These are phyloP conservation scores for Phoma sp. DNA, from an alignment of 2,329 filamentous ascomycete species.

Conservation along the genomic window DNA sequence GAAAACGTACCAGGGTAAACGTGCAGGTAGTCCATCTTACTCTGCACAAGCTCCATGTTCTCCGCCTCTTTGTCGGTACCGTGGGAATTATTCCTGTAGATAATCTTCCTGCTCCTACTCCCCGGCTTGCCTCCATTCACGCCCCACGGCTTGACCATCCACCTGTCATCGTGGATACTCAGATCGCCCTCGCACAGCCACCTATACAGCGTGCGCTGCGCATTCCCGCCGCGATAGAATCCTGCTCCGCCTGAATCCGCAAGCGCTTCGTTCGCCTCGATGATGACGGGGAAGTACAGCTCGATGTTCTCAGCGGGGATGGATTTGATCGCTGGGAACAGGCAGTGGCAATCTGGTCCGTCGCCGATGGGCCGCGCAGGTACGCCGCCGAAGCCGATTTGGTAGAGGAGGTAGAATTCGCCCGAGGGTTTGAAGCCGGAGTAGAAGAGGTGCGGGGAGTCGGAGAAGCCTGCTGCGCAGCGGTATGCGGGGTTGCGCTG, in stretches of 20 bases:
- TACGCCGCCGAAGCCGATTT: constrained; percentile 60
- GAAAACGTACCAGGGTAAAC: constrained; percentile 50
- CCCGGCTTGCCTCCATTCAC: constrained; percentile 58
- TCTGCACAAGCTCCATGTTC: constrained; percentile 49
- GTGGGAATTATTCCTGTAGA: constrained; percentile 53
- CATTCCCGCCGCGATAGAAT: constrained; percentile 58
- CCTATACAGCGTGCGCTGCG: constrained; percentile 57
- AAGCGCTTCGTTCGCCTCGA: constrained; percentile 58
- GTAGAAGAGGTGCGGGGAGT: constrained; percentile 61
- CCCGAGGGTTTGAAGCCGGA: constrained; percentile 58
- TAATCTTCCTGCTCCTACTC: constrained; percentile 51
- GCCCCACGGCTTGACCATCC: constrained; percentile 60
- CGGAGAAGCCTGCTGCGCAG: constrained; percentile 60
- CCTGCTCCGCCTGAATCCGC: constrained; percentile 59
- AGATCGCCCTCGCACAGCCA: constrained; percentile 57
- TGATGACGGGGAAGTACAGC: constrained; percentile 57
- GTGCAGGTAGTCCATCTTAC: constrained; percentile 58
- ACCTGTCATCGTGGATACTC: constrained; percentile 58
- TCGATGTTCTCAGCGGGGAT: constrained; percentile 60
- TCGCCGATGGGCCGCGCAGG: constrained; percentile 58
- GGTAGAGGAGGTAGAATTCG: constrained; percentile 59
- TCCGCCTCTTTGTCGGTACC: constrained; percentile 43
- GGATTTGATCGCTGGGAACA: constrained; percentile 60
- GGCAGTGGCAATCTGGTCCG: constrained; percentile 59
- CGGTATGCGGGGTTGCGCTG: constrained; percentile 56